Conservation (phyloP, 768 basidiomycete genomes). For the Suillus ampliporus region DNA sequence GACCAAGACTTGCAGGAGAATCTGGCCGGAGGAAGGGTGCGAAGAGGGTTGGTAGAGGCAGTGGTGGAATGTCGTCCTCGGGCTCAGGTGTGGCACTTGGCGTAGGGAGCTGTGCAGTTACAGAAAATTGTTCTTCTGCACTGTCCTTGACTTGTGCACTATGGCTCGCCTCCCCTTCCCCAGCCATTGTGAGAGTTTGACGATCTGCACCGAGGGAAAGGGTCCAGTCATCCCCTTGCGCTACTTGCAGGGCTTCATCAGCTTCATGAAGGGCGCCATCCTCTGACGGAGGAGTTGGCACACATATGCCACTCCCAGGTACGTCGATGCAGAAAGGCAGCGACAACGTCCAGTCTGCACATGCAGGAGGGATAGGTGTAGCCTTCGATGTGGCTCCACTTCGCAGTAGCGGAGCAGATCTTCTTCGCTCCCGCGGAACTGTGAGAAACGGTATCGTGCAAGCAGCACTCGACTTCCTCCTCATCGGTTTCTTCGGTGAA, state of each 20-base stretch:
- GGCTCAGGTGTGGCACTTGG: slow-evolving; percentile 34
- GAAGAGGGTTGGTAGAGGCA: background rate
- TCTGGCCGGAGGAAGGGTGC: slow-evolving; percentile 8
- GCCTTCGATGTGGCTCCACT: background rate
- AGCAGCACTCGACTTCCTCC: slow-evolving; percentile 34
- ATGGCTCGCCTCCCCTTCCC: background rate
- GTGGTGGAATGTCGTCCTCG: background rate
- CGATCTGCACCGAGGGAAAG: slow-evolving; percentile 33
- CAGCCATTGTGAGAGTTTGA: slow-evolving; percentile 22
- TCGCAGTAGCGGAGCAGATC: slow-evolving; percentile 35
- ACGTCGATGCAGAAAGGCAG: slow-evolving; percentile 35
- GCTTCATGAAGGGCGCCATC: slow-evolving; percentile 11
- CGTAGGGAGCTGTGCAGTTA: slow-evolving; percentile 31
- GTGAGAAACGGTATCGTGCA: slow-evolving; percentile 17
- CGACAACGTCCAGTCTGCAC: slow-evolving; percentile 36
- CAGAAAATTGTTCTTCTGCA: slow-evolving; percentile 6
- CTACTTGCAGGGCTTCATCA: slow-evolving; percentile 14
- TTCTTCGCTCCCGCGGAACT: slow-evolving; percentile 35
- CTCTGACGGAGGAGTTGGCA: slow-evolving; percentile 8
- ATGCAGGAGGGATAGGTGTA: background rate
- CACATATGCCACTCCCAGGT: slow-evolving; percentile 23
- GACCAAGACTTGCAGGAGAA: slow-evolving; percentile 31
- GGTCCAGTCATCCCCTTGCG: slow-evolving; percentile 34
- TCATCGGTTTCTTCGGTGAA: slow-evolving; percentile 16
- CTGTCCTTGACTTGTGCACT: slow-evolving; percentile 2